Percentiles rank a stretch among this genome's conserved stretches.
Evolutionary conservation across 75 land plant genomes (phyloP).

Genomic region (Selaginella moellendorffii): DNA sequence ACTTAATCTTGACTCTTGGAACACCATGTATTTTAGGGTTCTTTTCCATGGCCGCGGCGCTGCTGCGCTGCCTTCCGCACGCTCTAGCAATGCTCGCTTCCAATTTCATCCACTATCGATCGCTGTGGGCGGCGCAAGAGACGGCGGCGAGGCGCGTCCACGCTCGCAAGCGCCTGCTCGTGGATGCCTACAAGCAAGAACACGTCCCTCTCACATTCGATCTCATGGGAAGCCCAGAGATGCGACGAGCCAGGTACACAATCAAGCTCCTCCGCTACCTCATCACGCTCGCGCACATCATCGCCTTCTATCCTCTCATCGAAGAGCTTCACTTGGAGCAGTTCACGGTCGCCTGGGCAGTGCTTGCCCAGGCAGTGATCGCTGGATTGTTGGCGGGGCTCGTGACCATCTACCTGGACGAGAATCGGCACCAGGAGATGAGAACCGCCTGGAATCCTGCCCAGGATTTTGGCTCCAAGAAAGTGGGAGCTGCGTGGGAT

Average conservation of each 20-base stretch:
- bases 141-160: neutral
- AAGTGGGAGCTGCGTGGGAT: constrained; percentile 15
- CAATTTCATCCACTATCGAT: constrained; percentile 22
- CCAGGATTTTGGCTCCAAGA: constrained; percentile 7
- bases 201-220: constrained; percentile 24
- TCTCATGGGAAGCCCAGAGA: constrained; percentile 19
- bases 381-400: constrained; percentile 18
- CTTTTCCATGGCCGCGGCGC: no score
- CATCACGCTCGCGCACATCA: constrained; percentile 9
- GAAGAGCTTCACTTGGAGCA: constrained; percentile 14
- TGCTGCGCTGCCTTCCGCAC: constrained; percentile 17
- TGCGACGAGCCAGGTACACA: constrained; percentile 25
- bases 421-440: constrained; percentile 19
- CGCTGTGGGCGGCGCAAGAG: constrained; percentile 16
- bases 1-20: no score
- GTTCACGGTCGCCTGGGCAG: neutral
- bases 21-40: no score
- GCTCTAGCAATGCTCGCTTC: constrained; percentile 15
- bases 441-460: constrained; percentile 19
- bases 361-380: constrained; percentile 10
- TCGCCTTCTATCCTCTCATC: constrained; percentile 6
- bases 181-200: neutral
- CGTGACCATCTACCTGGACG: constrained; percentile 18
- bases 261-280: constrained; percentile 18
- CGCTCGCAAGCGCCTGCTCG: neutral